Evolutionary conservation across 345 rosid genomes (phyloP), one percentile per base, ranked within the genome.

Genomic region (Sisymbrium altissimum): DNA sequence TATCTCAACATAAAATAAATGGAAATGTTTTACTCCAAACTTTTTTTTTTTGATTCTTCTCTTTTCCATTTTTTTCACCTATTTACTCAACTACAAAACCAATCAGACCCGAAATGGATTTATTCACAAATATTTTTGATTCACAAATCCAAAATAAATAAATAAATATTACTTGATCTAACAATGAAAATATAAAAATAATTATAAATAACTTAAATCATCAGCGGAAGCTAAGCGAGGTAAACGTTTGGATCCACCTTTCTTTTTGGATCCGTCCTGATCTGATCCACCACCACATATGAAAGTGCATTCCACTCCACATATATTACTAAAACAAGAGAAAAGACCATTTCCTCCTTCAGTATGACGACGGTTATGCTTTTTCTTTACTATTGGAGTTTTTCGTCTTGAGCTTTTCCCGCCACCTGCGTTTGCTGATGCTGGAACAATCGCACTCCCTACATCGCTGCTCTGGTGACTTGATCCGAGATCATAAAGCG

Each of bases 231-330:
- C 82, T 33, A 33, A 40, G 41, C 84, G 84, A 1, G 50, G 64
- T 27, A 70, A 6, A n/a, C 78, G 77, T 0, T 45, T 35, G 0
- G 48, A 18, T 33, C 80, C 69, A 17, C 19, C 41, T 52, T 84
- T 74, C 66, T 68, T 68, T 46, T 56, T 74, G 0, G 75, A 76
- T 64, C 80, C 65, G 43, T 68, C 59, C 0, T 50, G 44, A 32
- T 54, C 79, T 33, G 64, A 50, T 14, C 74, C 70, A n/a, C 83
- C 65, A 50, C 94, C 98, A 48, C 95, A 88, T 0, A 83, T 86
- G 29, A 89, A 85, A 32, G 96, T 83, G 67, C 89, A 86, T 39
- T 94, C 84, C 2, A 84, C 73, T 7, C 98, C 98, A 18, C 95
- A 93, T 0, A 88, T 52, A 19, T 79, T 84, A 43, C 97, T 75